Evolutionary conservation across 768 basidiomycete genomes (phyloP), one percentile per base, ranked within the genome.

Genomic region (Rhizopogon vinicolor): DNA sequence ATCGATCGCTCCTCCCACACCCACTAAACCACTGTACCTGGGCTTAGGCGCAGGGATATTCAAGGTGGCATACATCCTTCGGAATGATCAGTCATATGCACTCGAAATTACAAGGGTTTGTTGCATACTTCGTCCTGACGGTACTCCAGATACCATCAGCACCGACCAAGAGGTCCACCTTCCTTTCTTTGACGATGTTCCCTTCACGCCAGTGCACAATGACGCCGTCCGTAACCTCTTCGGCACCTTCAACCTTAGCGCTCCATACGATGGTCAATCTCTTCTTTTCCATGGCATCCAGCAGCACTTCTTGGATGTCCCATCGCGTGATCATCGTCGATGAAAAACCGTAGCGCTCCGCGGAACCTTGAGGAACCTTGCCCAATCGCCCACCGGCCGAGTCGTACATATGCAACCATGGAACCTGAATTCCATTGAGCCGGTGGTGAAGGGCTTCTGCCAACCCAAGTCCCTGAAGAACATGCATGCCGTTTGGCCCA

Each of bases 101-200:
- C 28, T 35, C 14, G 7, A 14, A 5, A 9, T 35, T 42, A 25
- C 29, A 46, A 7, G 12, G 35, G 14, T 5, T 25, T 7, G 28
- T 28, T 18, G 13, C 50, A 54, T 54, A 65, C 68, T 58, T 67
- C 28, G 62, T 44, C 40, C 65, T 62, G 16, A 64, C 67, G 8
- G 46, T 58, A 29, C 68, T 67, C 69, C 68, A 71, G 16, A 70
- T 67, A 4, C 67, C 65, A 28, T 70, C 68, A 35, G 68, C 68
- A 39, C 68, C 68, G 18, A 68, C 56, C 41, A 69, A 50, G 14
- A 69, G 65, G 53, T 70, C 69, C n/a, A 54, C 68, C 57, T 62
- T 65, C 57, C 55, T 65, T 52, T 66, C 57, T 41, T 66, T 53
- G 12, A 13, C 7, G 16, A 45, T 28, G 40, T 60, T 67, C 7